Percentiles rank a stretch among this genome's conserved stretches.
Evolutionary conservation across 176 grass and related monocot genomes (phyloP).

Genomic region (Neostapfia colusana): DNA sequence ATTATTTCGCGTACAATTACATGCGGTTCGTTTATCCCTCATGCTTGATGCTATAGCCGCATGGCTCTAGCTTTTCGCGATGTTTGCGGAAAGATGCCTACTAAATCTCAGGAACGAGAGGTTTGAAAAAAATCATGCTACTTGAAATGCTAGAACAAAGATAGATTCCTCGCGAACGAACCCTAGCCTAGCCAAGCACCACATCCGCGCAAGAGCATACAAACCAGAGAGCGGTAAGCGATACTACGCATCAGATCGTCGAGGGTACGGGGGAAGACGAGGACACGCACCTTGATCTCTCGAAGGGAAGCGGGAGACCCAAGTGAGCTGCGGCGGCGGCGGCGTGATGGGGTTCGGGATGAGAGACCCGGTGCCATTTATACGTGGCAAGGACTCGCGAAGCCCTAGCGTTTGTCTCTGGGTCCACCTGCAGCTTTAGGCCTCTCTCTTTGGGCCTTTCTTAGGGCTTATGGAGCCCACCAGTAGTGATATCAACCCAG

Average conservation of each 20-base stretch:
- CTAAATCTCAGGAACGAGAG: not conserved
- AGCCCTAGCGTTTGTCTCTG: constrained; percentile 32
- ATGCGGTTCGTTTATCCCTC: not conserved
- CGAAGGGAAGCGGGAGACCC: not conserved
- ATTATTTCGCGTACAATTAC: not conserved
- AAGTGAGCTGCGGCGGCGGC: not conserved
- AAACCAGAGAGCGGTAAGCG: not conserved
- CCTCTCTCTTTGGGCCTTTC: not conserved
- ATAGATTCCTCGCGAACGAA: not conserved
- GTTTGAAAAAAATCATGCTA: not conserved
- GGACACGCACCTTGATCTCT: not conserved
- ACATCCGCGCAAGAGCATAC: not conserved
- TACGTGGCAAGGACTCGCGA: not conserved
- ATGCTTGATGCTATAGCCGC: no score
- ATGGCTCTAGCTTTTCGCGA: no score
- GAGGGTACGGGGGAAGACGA: not conserved
- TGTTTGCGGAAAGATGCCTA: no score
- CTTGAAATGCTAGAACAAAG: not conserved
- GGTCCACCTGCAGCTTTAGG: constrained; percentile 19
- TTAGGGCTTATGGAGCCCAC: not conserved
- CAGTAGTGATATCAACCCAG: not conserved
- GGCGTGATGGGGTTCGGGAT: constrained; percentile 1
- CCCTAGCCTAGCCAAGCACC: not conserved
- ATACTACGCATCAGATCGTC: not conserved
- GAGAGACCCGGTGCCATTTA: not conserved